A percentile compares a stretch with the other conserved stretches of the same genome.
Conservation (phyloP, 169 alveolate species). For the Perkinsus marinus region DNA sequence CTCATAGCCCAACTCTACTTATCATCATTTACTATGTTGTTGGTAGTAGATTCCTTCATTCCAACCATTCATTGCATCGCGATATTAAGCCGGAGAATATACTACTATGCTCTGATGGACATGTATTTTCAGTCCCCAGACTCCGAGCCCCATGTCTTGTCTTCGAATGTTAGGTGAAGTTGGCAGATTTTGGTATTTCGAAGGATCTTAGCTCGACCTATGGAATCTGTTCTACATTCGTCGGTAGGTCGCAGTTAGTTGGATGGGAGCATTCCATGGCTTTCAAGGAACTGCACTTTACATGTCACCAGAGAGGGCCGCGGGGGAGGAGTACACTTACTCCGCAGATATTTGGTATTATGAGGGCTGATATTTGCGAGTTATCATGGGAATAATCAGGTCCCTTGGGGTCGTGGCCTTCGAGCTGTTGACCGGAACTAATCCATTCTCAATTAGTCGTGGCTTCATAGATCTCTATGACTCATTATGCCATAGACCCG, state of each 20-base stretch:
- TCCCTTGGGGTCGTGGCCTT: constrained; percentile 39
- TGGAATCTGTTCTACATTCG: constrained; percentile 12
- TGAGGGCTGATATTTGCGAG: background rate
- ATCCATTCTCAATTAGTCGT: constrained; percentile 32
- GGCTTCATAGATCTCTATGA: constrained; percentile 3
- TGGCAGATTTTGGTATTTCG: constrained; percentile 76
- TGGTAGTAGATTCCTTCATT: constrained; percentile 31
- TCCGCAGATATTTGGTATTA: constrained; percentile 48
- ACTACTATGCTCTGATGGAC: constrained; percentile 45
- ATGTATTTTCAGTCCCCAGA: background rate
- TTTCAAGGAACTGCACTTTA: background rate
- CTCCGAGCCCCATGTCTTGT: background rate
- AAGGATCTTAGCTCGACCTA: constrained; percentile 49
- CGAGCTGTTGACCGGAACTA: constrained; percentile 48
- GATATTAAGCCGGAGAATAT: constrained; percentile 76
- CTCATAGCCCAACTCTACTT: too few species aligned
- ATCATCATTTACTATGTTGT: too few species aligned
- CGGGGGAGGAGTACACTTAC: constrained; percentile 36
- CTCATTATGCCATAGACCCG: background rate
- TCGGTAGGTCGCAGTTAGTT: constrained; percentile 23
- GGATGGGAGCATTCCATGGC: background rate
- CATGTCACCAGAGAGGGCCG: constrained; percentile 59
- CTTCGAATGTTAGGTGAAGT: too few species aligned
- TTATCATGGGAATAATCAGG: background rate
- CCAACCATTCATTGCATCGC: constrained; percentile 41